Base-by-base conservation (phyloP, 208 protist genomes). In the Trypanosoma theileri region DNA sequence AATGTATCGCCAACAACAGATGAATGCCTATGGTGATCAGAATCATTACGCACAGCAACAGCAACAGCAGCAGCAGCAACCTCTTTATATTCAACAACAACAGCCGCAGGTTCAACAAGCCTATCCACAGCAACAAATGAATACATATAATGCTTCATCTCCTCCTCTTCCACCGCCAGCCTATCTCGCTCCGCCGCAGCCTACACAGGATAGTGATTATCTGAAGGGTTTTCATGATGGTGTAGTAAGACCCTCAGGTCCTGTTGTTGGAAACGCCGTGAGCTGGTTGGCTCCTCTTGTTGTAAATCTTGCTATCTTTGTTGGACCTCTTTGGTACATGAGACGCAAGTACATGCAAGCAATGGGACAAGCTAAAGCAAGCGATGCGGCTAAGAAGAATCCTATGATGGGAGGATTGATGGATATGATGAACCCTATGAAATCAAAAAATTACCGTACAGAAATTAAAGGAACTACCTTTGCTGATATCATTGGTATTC, bases 401-500 rank as follows among this genome's bases (percentile, higher is more conserved):
- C 56, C 71, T 53, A 75, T 82, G 42, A 92, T 93, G 84, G 75
- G 79, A 12, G 69, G 82, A 8, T 42, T 96, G 41, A 94, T 95
- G 89, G 93, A 97, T n/a, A 94, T 95, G 91, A 96, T 97, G 88
- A 97, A 94, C 74, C 93, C 93, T 44, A 93, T 97, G 80, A 94
- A 94, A 77, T 31, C 85, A 22, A 89, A 88, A 71, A 83, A 96
- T 66, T 97, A 91, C 67, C 81, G 83, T 59, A 88, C 88, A 4
- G 86, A 93, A 64, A 82, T 95, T 45, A 97, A 95, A 63, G 84
- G 80, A 17, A 95, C 89, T 13, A 95, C 75, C 22, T 97, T 97
- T 73, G 86, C 89, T 58, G 98, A 99, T 75, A 96, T 99, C 21
- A 98, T 97, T 52, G 98, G 98, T 45, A 91, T 98, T 44, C 94